phyloP scores from a whole-genome alignment of 164 flowering plant genomes.

The Vitis labrusca region DNA sequence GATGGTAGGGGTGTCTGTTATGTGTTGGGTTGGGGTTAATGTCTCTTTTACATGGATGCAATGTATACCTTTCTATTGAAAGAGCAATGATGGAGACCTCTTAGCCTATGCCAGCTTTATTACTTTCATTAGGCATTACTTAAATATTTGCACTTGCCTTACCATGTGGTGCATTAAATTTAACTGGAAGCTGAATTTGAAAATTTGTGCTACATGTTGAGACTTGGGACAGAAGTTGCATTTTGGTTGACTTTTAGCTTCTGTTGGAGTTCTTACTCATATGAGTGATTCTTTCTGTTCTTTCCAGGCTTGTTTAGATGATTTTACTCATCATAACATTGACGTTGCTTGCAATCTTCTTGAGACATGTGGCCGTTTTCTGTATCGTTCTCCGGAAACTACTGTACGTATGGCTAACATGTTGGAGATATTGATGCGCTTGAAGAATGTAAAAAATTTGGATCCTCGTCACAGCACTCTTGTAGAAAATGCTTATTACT shows the following conservation, averaged over 20 bases:
- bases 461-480: conserved; percentile 98
- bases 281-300: conserved; percentile 2
- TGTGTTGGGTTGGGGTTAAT: too few relatives aligned
- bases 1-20: too few relatives aligned
- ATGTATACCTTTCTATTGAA: neutral
- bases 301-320: conserved; percentile 95
- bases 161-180: neutral
- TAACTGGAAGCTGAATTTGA: neutral
- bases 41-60: too few relatives aligned
- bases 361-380: conserved; percentile 98
- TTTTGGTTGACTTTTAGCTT: neutral
- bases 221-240: neutral
- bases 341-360: conserved; percentile 99
- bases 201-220: neutral
- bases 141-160: neutral
- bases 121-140: neutral
- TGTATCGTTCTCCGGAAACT: conserved; percentile 97
- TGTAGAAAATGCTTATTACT: conserved; percentile 97
- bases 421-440: conserved; percentile 97
- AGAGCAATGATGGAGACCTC: neutral
- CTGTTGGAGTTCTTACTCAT: neutral
- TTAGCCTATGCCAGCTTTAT: neutral
- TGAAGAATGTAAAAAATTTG: conserved; percentile 96
- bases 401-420: conserved; percentile 88
- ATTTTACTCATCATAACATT: conserved; percentile 95